These are phyloP conservation scores for Zanthoxylum bungeanum DNA, from an alignment of 345 rosid species.

Conservation along the genomic window DNA sequence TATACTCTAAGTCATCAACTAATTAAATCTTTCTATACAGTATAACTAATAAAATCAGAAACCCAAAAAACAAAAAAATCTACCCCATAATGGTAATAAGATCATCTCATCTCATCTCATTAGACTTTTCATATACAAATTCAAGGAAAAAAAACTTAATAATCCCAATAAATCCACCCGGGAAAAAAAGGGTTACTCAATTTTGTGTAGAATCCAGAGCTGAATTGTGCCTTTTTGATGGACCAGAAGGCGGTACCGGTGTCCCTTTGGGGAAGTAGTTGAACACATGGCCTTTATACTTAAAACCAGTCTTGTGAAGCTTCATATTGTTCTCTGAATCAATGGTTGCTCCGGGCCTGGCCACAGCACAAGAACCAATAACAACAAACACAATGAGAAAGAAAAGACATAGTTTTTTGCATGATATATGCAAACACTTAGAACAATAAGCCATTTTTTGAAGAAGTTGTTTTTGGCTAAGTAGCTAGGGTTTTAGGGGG, in stretches of 20 bases:
- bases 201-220: slow-evolving; percentile 34
- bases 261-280: slow-evolving; percentile 76
- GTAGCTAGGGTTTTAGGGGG: slow-evolving; percentile 26
- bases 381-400: slow-evolving; percentile 31
- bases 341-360: slow-evolving; percentile 30
- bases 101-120: not conserved
- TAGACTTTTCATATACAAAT: slow-evolving; percentile 20
- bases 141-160: not conserved
- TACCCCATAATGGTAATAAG: slow-evolving; percentile 3
- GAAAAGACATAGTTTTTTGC: slow-evolving; percentile 13
- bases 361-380: slow-evolving; percentile 26
- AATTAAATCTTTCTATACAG: slow-evolving; percentile 24
- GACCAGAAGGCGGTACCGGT: slow-evolving; percentile 78
- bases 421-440: slow-evolving; percentile 10
- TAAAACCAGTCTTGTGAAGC: slow-evolving; percentile 34
- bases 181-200: slow-evolving; percentile 14
- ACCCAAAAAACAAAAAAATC: not conserved
- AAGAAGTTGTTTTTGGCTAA: not conserved
- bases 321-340: slow-evolving; percentile 3
- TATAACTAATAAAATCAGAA: slow-evolving; percentile 10
- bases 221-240: slow-evolving; percentile 77
- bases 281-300: slow-evolving; percentile 40
- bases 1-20: slow-evolving; percentile 11
- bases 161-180: too few species aligned
- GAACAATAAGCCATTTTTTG: slow-evolving; percentile 30